These are phyloP conservation scores for Byssoonygena ceratinophila DNA, from an alignment of 2,329 filamentous ascomycete genomes.

Conservation along the genomic window DNA sequence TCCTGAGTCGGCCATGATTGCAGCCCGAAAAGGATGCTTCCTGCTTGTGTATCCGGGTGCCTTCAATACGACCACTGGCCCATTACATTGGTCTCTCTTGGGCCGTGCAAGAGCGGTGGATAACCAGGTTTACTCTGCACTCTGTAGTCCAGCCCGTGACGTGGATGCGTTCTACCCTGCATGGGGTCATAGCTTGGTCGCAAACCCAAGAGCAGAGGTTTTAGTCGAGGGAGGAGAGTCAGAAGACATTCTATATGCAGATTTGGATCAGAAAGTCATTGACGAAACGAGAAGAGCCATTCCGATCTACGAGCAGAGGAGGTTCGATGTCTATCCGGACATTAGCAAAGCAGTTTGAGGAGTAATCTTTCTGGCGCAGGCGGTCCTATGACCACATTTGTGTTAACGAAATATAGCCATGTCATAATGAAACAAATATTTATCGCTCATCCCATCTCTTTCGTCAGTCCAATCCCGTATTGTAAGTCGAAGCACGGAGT, in stretches of 20 bases:
- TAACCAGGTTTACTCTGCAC: constrained; percentile 84
- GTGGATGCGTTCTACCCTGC: constrained; percentile 69
- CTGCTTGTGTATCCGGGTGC: constrained; percentile 87
- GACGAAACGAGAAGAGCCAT: constrained; percentile 70
- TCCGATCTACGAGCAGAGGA: constrained; percentile 69
- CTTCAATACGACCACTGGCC: constrained; percentile 89
- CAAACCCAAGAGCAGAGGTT: constrained; percentile 78
- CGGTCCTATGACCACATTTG: too few relatives aligned
- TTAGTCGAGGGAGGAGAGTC: constrained; percentile 65
- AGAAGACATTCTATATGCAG: constrained; percentile 65
- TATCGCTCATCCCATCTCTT: too few relatives aligned
- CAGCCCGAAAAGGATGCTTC: constrained; percentile 76
- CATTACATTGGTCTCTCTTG: constrained; percentile 79
- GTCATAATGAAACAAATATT: too few relatives aligned
- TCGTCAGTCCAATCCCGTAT: too few relatives aligned
- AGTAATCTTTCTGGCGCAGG: constrained; percentile 18
- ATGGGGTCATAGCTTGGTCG: constrained; percentile 82
- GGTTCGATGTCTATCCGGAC: constrained; percentile 94
- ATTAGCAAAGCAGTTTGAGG: constrained; percentile 53
- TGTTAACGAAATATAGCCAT: too few relatives aligned
- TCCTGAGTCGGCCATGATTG: constrained; percentile 82
- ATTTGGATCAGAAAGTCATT: constrained; percentile 58
- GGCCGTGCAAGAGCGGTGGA: constrained; percentile 77
- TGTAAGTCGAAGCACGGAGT: too few relatives aligned
- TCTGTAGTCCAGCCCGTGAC: constrained; percentile 86